Base-by-base conservation (phyloP, 108 stramenopile species). In the Skeletonema marinoi region DNA sequence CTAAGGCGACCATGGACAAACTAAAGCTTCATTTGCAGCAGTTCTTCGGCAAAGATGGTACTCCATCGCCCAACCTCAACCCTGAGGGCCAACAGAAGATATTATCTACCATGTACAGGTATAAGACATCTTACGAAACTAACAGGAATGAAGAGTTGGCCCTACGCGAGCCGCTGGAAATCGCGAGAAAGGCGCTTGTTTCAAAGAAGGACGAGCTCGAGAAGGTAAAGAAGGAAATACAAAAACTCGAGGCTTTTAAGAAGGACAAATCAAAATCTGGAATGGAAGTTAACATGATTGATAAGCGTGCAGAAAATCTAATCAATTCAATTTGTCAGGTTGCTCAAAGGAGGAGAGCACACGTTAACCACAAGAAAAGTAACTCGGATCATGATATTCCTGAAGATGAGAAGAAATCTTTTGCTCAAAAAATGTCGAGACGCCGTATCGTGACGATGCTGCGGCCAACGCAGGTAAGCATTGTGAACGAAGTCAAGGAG, bases 401-500 rank as follows among this genome's bases (percentile, higher is more conserved):
- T 39, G 69, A 59, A 32, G 69, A 70, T 10, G 65, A 36, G 56
- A 73, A 68, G 66, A 80, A 69, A 50, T 69, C 60, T 51, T 60
- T 73, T 56, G 60, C 60, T 54, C 71, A 80, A 62, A 73, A 73
- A 39, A 80, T 80, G 78, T 48, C 65, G 32, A 58, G 72, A 32
- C 66, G 72, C 17, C 48, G 78, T 13, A 69, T 80, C 61, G 73
- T 60, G 16, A 80, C 78, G 2, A 68, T 80, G 51, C 60, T 80
- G 11, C 60, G 78, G 12, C 70, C 70, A 33, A 59, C 42, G 33
- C 58, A 67, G 38, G 6, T 17, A 30, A 68, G 39, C 33, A 66
- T 78, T 54, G 41, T 78, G n/a, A 54, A 38, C 13, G 66, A 78
- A 58, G 21, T 78, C 38, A 66, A 66, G 33, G 39, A 60, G 0